These are phyloP conservation scores for Penicillium sp. DNA, from an alignment of 2,329 filamentous ascomycete genomes.

Conservation along the genomic window DNA sequence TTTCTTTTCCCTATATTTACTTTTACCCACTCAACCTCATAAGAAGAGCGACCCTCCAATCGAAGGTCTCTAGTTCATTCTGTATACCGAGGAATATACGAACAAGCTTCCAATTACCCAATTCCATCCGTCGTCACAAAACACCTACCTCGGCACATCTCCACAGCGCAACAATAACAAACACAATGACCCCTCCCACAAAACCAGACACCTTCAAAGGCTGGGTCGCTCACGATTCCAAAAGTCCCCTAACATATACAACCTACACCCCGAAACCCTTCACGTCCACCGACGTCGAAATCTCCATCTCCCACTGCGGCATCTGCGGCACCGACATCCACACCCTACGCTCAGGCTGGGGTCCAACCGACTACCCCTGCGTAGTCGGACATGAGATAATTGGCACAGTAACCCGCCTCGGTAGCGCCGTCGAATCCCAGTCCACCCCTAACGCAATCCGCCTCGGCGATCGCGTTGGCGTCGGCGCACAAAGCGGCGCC, in stretches of 20 bases:
- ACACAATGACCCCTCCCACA: neutral
- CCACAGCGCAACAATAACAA: neutral
- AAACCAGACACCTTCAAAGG: slow-evolving; percentile 36
- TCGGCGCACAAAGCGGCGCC: slow-evolving; percentile 59
- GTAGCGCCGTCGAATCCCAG: slow-evolving; percentile 35
- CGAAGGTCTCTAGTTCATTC: neutral
- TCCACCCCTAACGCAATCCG: slow-evolving; percentile 42
- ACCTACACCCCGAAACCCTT: slow-evolving; percentile 43
- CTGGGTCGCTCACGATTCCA: slow-evolving; percentile 41
- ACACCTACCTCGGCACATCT: neutral
- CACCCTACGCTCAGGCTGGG: slow-evolving; percentile 54
- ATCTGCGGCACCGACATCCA: slow-evolving; percentile 65
- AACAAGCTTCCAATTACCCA: neutral
- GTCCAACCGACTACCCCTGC: slow-evolving; percentile 43
- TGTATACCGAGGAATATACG: neutral
- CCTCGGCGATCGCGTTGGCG: slow-evolving; percentile 62
- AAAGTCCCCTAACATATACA: slow-evolving; percentile 32
- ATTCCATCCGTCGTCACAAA: neutral
- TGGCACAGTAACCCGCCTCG: slow-evolving; percentile 57
- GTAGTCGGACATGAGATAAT: slow-evolving; percentile 66
- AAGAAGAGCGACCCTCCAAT: neutral
- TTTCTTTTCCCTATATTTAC: neutral
- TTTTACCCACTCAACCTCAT: neutral
- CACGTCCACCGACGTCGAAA: slow-evolving; percentile 64
- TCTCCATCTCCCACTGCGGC: slow-evolving; percentile 64